A percentile compares a stretch with the other conserved stretches of the same genome.
phyloP scores from a whole-genome alignment of 169 alveolate genomes.

The Eimeria maxima region DNA sequence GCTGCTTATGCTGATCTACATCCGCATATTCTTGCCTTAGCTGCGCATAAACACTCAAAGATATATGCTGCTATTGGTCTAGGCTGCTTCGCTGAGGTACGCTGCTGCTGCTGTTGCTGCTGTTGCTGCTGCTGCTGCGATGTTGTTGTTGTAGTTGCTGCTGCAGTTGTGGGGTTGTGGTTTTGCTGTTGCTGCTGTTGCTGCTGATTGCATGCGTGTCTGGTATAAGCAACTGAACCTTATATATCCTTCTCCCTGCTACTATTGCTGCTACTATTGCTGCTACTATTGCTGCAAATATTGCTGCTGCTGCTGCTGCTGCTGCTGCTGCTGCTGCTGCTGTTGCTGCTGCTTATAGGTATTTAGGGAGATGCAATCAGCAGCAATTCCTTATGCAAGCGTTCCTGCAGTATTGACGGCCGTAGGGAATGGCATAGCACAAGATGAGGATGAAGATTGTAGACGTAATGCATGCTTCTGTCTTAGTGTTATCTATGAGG shows the following conservation, averaged over 20 bases:
- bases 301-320: background rate
- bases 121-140: no score
- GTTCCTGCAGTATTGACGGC: constrained; percentile 52
- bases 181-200: background rate
- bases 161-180: no score
- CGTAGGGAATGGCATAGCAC: constrained; percentile 54
- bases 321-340: constrained; percentile 9
- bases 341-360: no score
- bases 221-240: background rate
- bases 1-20: no score
- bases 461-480: constrained; percentile 79
- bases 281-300: background rate
- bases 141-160: no score
- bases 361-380: constrained; percentile 57
- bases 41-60: no score
- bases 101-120: no score
- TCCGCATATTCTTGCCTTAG: no score
- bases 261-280: background rate
- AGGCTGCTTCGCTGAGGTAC: no score
- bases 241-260: no score
- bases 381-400: constrained; percentile 45
- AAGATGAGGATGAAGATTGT: constrained; percentile 75
- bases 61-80: no score
- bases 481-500: constrained; percentile 79
- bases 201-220: constrained; percentile 33